A percentile compares a stretch with the other conserved stretches of the same genome.
Evolutionary conservation across 768 basidiomycete genomes (phyloP).

Genomic region (Phlebiopsis flavidoalba): DNA sequence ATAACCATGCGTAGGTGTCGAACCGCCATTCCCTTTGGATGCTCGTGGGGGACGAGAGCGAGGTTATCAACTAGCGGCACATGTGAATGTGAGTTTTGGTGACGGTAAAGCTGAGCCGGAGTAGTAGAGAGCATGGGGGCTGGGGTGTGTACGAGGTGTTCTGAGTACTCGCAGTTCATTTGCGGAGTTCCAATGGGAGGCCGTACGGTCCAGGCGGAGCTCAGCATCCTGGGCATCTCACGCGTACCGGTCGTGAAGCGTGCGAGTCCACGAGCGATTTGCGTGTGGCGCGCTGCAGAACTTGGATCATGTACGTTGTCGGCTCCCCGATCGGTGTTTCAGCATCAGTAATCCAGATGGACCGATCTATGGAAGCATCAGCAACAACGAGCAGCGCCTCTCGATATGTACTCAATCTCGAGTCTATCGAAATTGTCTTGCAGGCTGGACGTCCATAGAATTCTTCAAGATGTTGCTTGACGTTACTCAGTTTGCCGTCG

Average conservation of each 20-base stretch:
- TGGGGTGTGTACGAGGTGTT: slow-evolving; percentile 14
- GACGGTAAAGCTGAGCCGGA: slow-evolving; percentile 25
- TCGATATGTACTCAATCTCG: slow-evolving; percentile 52
- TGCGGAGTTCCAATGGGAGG: slow-evolving; percentile 8
- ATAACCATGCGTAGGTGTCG: slow-evolving; percentile 87
- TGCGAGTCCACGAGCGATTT: slow-evolving; percentile 73
- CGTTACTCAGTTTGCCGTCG: slow-evolving; percentile 58
- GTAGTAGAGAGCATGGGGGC: slow-evolving; percentile 13
- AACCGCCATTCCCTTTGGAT: slow-evolving; percentile 74
- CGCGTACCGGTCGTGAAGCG: slow-evolving; percentile 63
- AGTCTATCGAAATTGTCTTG: slow-evolving; percentile 86
- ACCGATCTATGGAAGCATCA: slow-evolving; percentile 53
- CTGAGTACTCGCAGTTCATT: slow-evolving; percentile 12
- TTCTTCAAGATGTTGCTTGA: slow-evolving; percentile 46
- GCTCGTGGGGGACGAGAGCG: slow-evolving; percentile 86
- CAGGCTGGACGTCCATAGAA: slow-evolving; percentile 77
- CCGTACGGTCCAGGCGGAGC: slow-evolving; percentile 38
- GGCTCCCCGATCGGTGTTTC: slow-evolving; percentile 83
- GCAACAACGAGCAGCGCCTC: neutral
- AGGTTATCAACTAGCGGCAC: slow-evolving; percentile 92
- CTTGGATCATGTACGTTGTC: slow-evolving; percentile 94
- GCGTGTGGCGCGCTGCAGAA: slow-evolving; percentile 77
- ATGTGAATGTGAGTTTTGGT: slow-evolving; percentile 81
- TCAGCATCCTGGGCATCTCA: slow-evolving; percentile 72
- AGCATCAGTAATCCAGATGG: slow-evolving; percentile 89